A percentile compares a stretch with the other conserved stretches of the same genome.
Evolutionary conservation across 1,284 basidiomycete species (phyloP).

Genomic region (Heterobasidion occidentale): DNA sequence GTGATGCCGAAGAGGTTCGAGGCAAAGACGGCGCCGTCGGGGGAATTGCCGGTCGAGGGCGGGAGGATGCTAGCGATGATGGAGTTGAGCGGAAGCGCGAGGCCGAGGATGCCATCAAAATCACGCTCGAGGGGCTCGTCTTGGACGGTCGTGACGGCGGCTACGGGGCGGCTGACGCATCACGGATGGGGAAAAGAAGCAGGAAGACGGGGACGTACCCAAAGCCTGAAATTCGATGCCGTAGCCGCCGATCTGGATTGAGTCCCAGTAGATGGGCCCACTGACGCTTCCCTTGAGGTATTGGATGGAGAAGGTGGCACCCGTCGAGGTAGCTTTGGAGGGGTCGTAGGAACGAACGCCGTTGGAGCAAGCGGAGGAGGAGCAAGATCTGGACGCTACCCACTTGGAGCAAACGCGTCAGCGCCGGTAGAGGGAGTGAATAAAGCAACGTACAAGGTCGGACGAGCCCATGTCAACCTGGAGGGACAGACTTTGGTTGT

Average conservation of each 20-base stretch:
- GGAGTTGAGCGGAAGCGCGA: constrained; percentile 61
- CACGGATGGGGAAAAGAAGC: too few relatives aligned
- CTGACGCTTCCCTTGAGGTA: constrained; percentile 51
- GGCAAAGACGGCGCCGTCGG: constrained; percentile 55
- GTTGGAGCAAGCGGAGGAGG: constrained; percentile 36
- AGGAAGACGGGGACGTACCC: constrained; percentile 27
- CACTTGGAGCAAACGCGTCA: constrained; percentile 31
- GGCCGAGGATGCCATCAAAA: constrained; percentile 64
- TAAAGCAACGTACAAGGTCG: constrained; percentile 46
- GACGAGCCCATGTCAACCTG: constrained; percentile 74
- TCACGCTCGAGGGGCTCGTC: constrained; percentile 43
- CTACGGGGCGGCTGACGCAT: not conserved
- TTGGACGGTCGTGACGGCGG: constrained; percentile 39
- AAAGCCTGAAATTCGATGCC: constrained; percentile 53
- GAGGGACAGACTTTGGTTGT: constrained; percentile 42
- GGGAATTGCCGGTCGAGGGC: constrained; percentile 34
- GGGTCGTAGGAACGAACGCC: constrained; percentile 45
- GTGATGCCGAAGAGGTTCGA: constrained; percentile 64
- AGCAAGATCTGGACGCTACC: constrained; percentile 53
- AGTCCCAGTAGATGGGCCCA: constrained; percentile 64
- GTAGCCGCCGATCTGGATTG: constrained; percentile 50
- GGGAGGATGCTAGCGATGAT: constrained; percentile 44
- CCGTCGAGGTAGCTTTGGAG: constrained; percentile 31
- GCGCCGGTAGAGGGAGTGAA: too few relatives aligned
- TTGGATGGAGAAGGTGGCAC: constrained; percentile 33